Evolutionary conservation across 257 asterid genomes (phyloP).

Genomic region (Rubia yunnanensis): DNA sequence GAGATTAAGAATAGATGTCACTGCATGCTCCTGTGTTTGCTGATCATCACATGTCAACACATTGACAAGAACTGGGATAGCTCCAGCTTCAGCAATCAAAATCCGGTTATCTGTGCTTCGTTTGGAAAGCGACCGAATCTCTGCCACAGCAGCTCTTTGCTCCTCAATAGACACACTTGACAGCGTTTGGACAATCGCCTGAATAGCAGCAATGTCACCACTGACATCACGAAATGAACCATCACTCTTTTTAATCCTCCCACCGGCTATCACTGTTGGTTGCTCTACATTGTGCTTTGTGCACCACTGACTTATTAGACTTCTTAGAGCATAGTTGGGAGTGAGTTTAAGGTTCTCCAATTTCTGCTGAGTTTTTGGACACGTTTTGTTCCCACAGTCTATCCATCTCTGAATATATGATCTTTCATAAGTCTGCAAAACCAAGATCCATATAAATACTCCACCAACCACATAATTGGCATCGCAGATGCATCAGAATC

Average conservation of each 20-base stretch:
- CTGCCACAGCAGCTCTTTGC: constrained; percentile 62
- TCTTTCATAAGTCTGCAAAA: constrained; percentile 84
- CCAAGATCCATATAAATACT: background rate
- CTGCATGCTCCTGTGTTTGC: constrained; percentile 72
- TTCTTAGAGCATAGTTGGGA: constrained; percentile 71
- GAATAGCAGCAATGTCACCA: constrained; percentile 58
- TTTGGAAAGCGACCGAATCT: constrained; percentile 73
- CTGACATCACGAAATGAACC: constrained; percentile 79
- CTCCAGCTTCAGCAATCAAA: constrained; percentile 85
- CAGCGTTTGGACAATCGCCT: constrained; percentile 58
- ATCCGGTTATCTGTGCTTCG: constrained; percentile 87
- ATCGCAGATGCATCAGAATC: background rate
- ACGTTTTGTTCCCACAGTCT: constrained; percentile 80
- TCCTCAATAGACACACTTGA: constrained; percentile 56
- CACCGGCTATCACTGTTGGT: constrained; percentile 38
- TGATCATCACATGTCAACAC: constrained; percentile 59
- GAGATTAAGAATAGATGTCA: constrained; percentile 74
- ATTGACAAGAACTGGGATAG: constrained; percentile 67
- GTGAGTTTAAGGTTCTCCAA: constrained; percentile 73
- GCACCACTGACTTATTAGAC: constrained; percentile 83
- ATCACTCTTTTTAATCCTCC: constrained; percentile 62
- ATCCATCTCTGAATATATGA: constrained; percentile 91
- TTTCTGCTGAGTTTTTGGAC: constrained; percentile 95
- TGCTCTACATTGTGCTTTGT: constrained; percentile 53
- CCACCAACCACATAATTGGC: background rate